A percentile compares a stretch with the other conserved stretches of the same genome.
phyloP scores from a whole-genome alignment of 2,329 filamentous ascomycete species.

The Pyricularia grisea region DNA sequence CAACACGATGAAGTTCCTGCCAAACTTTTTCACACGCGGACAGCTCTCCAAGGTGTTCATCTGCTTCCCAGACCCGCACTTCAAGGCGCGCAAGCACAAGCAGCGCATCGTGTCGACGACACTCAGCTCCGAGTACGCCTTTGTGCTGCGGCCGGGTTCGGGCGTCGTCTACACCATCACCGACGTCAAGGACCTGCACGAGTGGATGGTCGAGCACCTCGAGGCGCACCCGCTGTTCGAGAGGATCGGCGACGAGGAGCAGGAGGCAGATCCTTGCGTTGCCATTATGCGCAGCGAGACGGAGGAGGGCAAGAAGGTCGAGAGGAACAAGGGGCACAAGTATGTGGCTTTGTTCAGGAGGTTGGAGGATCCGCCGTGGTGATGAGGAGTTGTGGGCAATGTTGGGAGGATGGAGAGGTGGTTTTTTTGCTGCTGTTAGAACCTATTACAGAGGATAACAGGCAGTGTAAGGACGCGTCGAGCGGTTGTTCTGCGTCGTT shows the following conservation, averaged over 20 bases:
- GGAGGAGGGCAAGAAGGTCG: slow-evolving; percentile 95
- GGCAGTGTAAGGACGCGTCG: not conserved
- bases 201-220: slow-evolving; percentile 89
- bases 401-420: not conserved
- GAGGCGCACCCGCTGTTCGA: slow-evolving; percentile 71
- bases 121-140: slow-evolving; percentile 89
- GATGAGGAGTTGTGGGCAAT: not conserved
- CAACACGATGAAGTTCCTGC: slow-evolving; percentile 99
- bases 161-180: slow-evolving; percentile 94
- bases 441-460: not conserved
- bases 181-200: slow-evolving; percentile 86
- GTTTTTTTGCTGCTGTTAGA: not conserved
- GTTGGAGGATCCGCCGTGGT: slow-evolving; percentile 69
- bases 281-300: slow-evolving; percentile 72
- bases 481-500: not conserved
- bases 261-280: slow-evolving; percentile 62
- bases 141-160: slow-evolving; percentile 62
- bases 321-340: slow-evolving; percentile 81
- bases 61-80: slow-evolving; percentile 97
- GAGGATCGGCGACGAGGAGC: slow-evolving; percentile 58
- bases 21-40: slow-evolving; percentile 80
- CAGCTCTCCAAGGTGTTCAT: slow-evolving; percentile 91
- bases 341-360: slow-evolving; percentile 84
- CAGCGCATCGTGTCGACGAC: slow-evolving; percentile 85
- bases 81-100: slow-evolving; percentile 96